Base-by-base conservation (phyloP, 2,329 filamentous ascomycete genomes). In the Hypoxylon sp. region DNA sequence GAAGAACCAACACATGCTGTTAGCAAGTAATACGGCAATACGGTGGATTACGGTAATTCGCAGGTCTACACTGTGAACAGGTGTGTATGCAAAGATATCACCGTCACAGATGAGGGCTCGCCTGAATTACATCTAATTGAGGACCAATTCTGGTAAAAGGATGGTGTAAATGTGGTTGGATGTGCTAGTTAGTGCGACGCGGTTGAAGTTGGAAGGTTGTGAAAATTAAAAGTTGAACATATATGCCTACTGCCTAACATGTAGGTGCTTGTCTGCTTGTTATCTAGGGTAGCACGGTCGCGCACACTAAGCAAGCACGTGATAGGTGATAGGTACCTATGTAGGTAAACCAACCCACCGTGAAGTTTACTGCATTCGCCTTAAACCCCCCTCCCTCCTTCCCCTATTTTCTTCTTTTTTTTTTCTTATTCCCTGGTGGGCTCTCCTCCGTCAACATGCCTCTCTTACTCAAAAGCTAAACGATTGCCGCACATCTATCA, bases 1-100 rank as follows among this genome's bases (percentile, higher is more conserved):
- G 48, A 21, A 21, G 21, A 36, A 19, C 19, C n/a, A 10, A 63
- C 51, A 32, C 52, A 59, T 50, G 28, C 52, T 65, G 38, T 52
- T 60, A 11, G 28, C 28, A 2, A 30, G 28, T 30, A 30, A 30
- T 30, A 9, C 28, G 2, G 6, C 28, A 30, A 7, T 30, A 30
- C 6, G 5, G 6, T 9, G 28, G 28, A 30, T 30, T 7, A 21
- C 53, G 19, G 11, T 13, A 10, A 28, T 28, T n/a, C 21, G 17
- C 21, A 13, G n/a, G 7, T 53, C 17, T 41, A 59, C 28, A 19
- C 17, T 6, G 4, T 50, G 14, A 43, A 43, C 6, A 43, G 19
- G 17, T 21, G 7, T 17, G 17, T 7, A n/a, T 23, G 2, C 23
- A n/a, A 6, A 38, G 19, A 21, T 21, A 43, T 21, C 34, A 2